These are phyloP conservation scores for Leccinum subrobustum DNA, from an alignment of 1,284 basidiomycete species.

Conservation along the genomic window DNA sequence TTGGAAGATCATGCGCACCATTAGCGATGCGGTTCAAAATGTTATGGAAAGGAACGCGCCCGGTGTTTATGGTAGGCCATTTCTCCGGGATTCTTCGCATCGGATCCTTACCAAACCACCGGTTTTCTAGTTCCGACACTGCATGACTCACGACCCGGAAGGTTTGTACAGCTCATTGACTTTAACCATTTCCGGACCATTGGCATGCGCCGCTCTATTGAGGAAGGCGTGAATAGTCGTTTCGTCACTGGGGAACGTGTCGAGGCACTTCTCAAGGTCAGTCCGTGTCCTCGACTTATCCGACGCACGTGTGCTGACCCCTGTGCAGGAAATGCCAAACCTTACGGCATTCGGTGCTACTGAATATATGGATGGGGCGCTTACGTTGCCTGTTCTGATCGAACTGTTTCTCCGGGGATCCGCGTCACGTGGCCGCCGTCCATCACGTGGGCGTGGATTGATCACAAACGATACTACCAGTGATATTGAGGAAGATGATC, in stretches of 20 bases:
- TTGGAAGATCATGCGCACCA: conserved; percentile 75
- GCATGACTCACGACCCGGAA: conserved; percentile 73
- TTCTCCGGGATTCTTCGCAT: not conserved
- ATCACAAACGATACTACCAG: conserved; percentile 39
- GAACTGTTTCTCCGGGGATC: conserved; percentile 85
- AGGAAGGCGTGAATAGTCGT: conserved; percentile 84
- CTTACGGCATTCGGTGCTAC: conserved; percentile 85
- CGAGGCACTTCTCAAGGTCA: conserved; percentile 77
- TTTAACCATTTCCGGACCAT: conserved; percentile 96
- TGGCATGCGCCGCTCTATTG: conserved; percentile 89
- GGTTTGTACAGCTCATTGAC: conserved; percentile 76
- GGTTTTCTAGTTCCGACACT: conserved; percentile 59
- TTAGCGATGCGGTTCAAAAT: conserved; percentile 70
- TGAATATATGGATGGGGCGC: conserved; percentile 93
- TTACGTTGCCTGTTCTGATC: conserved; percentile 77
- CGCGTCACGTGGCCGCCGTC: conserved; percentile 63
- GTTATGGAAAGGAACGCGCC: conserved; percentile 60
- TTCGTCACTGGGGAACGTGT: conserved; percentile 92
- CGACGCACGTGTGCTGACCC: conserved; percentile 13
- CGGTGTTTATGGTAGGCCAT: conserved; percentile 59
- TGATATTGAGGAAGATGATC: conserved; percentile 67
- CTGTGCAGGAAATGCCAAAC: conserved; percentile 77
- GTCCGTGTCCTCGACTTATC: not conserved
- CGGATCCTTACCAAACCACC: conserved; percentile 1
- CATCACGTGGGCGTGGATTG: conserved; percentile 62